phyloP scores from a whole-genome alignment of 164 flowering plant genomes.

The Kalanchoe fedtschenkoi region DNA sequence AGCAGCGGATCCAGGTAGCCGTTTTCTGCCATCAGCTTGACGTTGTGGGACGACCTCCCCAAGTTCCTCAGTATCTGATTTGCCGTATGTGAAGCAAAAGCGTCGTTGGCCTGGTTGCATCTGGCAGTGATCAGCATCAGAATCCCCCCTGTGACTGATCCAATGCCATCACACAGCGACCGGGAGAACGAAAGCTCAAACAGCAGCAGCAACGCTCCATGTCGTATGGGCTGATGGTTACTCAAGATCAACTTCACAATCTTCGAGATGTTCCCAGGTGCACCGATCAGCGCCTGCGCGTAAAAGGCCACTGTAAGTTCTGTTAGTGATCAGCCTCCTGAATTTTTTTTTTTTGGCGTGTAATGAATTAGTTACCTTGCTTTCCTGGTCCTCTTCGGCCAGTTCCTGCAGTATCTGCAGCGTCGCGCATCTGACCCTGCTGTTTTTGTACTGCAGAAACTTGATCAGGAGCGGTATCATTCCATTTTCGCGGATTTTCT shows the following conservation, averaged over 20 bases:
- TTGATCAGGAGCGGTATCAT: conserved; percentile 40
- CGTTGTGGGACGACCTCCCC: conserved; percentile 41
- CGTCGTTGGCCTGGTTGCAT: conserved; percentile 31
- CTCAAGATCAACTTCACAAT: conserved; percentile 44
- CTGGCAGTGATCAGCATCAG: conserved; percentile 48
- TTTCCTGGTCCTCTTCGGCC: conserved; percentile 40
- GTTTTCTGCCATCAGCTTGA: conserved; percentile 72
- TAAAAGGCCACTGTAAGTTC: neutral
- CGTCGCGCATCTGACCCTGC: conserved; percentile 33
- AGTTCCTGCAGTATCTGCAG: conserved; percentile 31
- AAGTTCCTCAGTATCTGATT: conserved; percentile 45
- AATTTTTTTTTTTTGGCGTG: neutral
- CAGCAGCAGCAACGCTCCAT: conserved; percentile 37
- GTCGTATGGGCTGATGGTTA: conserved; percentile 27
- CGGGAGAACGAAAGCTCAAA: conserved; percentile 51
- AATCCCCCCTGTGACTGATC: conserved; percentile 49
- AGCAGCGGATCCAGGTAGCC: conserved; percentile 66
- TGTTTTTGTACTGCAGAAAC: conserved; percentile 31
- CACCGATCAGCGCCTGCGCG: conserved; percentile 40
- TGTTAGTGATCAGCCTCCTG: neutral
- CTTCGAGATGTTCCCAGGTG: conserved; percentile 23
- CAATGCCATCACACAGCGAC: conserved; percentile 34
- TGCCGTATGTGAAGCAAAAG: conserved; percentile 45
- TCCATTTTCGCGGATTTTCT: conserved; percentile 31
- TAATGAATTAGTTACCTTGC: conserved; percentile 27